A percentile compares a stretch with the other conserved stretches of the same genome.
These are phyloP conservation scores for Coemansia sp. DNA, from an alignment of 192 early-diverging fungal species.

Conservation along the genomic window DNA sequence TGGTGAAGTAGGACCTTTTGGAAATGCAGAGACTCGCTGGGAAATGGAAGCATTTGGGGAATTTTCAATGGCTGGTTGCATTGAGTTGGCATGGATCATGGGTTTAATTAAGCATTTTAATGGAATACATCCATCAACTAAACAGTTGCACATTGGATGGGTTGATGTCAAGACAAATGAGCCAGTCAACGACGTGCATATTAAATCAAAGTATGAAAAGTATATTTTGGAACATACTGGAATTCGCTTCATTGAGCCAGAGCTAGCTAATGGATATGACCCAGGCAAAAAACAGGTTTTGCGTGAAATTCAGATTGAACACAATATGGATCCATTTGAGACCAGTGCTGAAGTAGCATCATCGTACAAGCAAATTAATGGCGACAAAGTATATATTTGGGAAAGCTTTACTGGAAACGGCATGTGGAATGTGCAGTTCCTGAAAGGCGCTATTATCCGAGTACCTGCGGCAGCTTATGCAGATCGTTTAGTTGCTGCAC, in stretches of 20 bases:
- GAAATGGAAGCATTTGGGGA: constrained; percentile 88
- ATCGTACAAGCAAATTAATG: constrained; percentile 79
- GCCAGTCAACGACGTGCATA: constrained; percentile 80
- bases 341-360: constrained; percentile 82
- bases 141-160: constrained; percentile 65
- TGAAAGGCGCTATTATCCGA: constrained; percentile 84
- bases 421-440: no score
- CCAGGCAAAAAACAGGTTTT: constrained; percentile 78
- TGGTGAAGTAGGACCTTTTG: constrained; percentile 91
- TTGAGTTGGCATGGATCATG: constrained; percentile 99
- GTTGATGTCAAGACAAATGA: constrained; percentile 81
- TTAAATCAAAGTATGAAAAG: constrained; percentile 88
- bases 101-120: constrained; percentile 91
- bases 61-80: constrained; percentile 59
- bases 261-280: constrained; percentile 80
- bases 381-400: constrained; percentile 67
- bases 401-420: constrained; percentile 11
- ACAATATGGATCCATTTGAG: constrained; percentile 87
- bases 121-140: constrained; percentile 8
- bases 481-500: constrained; percentile 78
- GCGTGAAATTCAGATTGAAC: constrained; percentile 86
- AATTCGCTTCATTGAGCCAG: constrained; percentile 74
- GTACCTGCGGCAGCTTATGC: constrained; percentile 88
- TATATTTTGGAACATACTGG: constrained; percentile 78
- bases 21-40: constrained; percentile 90